These are phyloP conservation scores for Aspergillus quadrilineatus DNA, from an alignment of 2,329 filamentous ascomycete genomes.

Conservation along the genomic window DNA sequence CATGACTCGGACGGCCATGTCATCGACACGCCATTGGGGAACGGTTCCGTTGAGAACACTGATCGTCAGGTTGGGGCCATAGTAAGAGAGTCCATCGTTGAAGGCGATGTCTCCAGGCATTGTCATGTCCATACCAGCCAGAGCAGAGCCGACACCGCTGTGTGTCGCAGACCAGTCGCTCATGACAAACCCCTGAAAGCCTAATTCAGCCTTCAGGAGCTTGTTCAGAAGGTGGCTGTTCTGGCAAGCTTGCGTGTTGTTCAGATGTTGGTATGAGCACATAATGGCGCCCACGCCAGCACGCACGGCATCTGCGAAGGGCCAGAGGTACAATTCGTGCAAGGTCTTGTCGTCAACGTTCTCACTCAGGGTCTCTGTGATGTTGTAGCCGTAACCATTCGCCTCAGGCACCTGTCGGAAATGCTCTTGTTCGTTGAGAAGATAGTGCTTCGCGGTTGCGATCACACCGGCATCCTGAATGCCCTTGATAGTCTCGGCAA, in stretches of 20 bases:
- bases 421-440: constrained; percentile 72
- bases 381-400: constrained; percentile 59
- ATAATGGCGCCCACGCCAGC: constrained; percentile 66
- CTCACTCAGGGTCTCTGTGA: constrained; percentile 60
- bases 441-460: constrained; percentile 77
- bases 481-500: constrained; percentile 71
- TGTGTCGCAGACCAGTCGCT: constrained; percentile 78
- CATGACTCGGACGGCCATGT: constrained; percentile 83
- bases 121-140: constrained; percentile 74
- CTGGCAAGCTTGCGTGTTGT: constrained; percentile 67
- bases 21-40: constrained; percentile 82
- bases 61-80: constrained; percentile 84
- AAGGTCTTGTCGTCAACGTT: constrained; percentile 65
- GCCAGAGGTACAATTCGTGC: constrained; percentile 65
- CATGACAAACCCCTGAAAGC: constrained; percentile 71
- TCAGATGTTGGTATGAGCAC: constrained; percentile 73
- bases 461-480: constrained; percentile 81
- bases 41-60: constrained; percentile 87
- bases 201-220: constrained; percentile 68
- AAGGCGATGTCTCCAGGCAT: constrained; percentile 83
- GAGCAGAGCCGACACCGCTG: constrained; percentile 63
- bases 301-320: constrained; percentile 67
- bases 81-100: constrained; percentile 70
- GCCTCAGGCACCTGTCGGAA: constrained; percentile 65
- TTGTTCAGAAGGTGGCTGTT: constrained; percentile 61